Percentiles rank a stretch among this genome's conserved stretches.
phyloP scores from a whole-genome alignment of 352 stramenopile genomes.

The Phytophthora pisi region DNA sequence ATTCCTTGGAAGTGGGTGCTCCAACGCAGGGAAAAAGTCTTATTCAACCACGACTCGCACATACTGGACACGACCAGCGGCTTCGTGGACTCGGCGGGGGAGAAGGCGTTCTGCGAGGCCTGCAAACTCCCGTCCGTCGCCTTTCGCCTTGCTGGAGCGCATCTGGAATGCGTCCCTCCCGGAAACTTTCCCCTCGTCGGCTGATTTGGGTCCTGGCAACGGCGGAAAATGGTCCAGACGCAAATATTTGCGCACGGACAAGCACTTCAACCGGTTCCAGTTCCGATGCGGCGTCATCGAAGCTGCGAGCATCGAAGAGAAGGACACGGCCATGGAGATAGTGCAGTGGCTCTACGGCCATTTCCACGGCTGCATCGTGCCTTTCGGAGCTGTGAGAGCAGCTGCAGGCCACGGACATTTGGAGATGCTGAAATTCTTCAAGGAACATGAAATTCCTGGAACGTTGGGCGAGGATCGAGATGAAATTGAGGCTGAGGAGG shows the following conservation, averaged over 20 bases:
- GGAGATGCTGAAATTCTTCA: background rate
- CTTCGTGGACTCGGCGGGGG: constrained; percentile 16
- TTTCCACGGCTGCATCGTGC: background rate
- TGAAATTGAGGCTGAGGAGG: background rate
- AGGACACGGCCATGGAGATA: background rate
- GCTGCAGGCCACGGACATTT: background rate
- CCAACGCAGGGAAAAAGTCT: too few species aligned
- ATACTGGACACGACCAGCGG: background rate
- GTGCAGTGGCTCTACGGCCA: background rate
- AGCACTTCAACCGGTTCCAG: constrained; percentile 6
- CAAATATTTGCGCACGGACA: constrained; percentile 6
- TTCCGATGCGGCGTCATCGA: constrained; percentile 3
- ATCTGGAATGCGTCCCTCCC: constrained; percentile 5
- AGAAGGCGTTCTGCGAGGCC: constrained; percentile 11
- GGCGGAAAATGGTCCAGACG: constrained; percentile 6
- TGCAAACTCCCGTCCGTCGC: constrained; percentile 3
- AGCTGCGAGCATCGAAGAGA: background rate
- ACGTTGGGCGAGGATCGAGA: background rate
- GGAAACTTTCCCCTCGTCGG: background rate
- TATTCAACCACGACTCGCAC: background rate
- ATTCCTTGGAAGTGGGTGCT: too few species aligned
- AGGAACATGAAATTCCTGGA: background rate
- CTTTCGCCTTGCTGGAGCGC: background rate
- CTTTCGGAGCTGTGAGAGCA: background rate
- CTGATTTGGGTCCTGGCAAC: constrained; percentile 2